These are phyloP conservation scores for Podospora sp. DNA, from an alignment of 495 filamentous ascomycete genomes.

Conservation along the genomic window DNA sequence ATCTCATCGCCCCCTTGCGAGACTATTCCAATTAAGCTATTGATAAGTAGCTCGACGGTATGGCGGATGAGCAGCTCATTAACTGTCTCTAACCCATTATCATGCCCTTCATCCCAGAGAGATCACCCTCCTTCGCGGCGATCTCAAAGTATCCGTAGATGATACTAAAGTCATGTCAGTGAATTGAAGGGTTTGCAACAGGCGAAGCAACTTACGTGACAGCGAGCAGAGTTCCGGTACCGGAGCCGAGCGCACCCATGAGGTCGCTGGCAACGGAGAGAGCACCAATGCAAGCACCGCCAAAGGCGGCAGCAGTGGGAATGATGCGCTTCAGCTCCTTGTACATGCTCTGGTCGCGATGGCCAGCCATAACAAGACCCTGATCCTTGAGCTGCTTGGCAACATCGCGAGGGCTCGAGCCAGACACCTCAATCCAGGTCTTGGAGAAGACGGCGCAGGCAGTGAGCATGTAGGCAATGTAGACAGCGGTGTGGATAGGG, in stretches of 20 bases:
- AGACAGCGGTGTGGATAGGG: conserved; percentile 94
- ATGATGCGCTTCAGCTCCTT: conserved; percentile 99
- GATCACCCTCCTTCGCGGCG: conserved; percentile 96
- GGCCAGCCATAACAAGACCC: conserved; percentile 98
- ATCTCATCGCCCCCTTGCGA: conserved; percentile 14
- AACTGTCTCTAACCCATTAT: conserved; percentile 59
- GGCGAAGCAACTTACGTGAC: conserved; percentile 81
- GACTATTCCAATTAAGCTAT: conserved; percentile 1
- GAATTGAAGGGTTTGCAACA: neutral
- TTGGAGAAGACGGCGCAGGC: conserved; percentile 99
- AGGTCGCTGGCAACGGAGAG: conserved; percentile 95
- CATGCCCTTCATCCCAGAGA: conserved; percentile 88
- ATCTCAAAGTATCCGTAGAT: conserved; percentile 99
- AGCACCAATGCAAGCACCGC: conserved; percentile 98
- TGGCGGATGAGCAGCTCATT: neutral
- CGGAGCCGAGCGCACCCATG: conserved; percentile 91
- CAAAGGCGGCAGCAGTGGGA: conserved; percentile 96
- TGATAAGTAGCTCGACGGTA: conserved; percentile 1
- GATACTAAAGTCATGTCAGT: conserved; percentile 62
- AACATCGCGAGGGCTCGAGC: conserved; percentile 94
- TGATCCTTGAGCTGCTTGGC: conserved; percentile 99
- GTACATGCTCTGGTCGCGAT: conserved; percentile 99
- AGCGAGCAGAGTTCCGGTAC: conserved; percentile 96
- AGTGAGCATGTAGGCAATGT: conserved; percentile 94
- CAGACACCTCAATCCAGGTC: conserved; percentile 99